phyloP scores from a whole-genome alignment of 257 asterid genomes.

The Coffea canephora region DNA sequence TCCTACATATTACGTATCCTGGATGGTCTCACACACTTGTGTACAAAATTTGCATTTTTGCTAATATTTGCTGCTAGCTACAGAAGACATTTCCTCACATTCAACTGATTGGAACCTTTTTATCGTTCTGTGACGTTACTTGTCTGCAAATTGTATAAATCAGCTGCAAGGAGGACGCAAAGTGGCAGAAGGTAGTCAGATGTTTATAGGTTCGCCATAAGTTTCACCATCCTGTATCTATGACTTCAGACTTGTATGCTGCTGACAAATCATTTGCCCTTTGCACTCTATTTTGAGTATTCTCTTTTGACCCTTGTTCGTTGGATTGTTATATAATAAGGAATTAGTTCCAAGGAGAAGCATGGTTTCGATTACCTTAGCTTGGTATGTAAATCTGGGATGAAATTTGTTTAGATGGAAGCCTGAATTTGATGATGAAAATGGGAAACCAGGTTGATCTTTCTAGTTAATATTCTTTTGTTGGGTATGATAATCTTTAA shows the following conservation, averaged over 20 bases:
- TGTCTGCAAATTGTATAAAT: background rate
- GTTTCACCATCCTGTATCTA: slow-evolving; percentile 9
- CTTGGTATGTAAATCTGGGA: background rate
- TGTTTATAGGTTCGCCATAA: background rate
- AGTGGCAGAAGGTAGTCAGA: slow-evolving; percentile 1
- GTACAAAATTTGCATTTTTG: background rate
- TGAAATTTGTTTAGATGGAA: background rate
- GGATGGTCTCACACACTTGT: background rate
- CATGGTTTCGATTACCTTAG: background rate
- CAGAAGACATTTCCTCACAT: background rate
- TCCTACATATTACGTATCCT: background rate
- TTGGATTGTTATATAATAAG: slow-evolving; percentile 1
- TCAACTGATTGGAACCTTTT: background rate
- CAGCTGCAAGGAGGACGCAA: background rate
- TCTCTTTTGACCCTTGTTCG: background rate
- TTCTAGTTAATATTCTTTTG: background rate
- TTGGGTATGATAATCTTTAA: background rate
- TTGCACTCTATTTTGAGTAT: background rate
- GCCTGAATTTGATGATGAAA: background rate
- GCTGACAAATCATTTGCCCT: background rate
- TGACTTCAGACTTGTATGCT: slow-evolving; percentile 1
- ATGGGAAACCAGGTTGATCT: background rate
- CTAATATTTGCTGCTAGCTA: background rate
- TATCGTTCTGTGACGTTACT: background rate
- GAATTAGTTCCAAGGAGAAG: background rate